These are phyloP conservation scores for Paramarasmius palmivorus DNA, from an alignment of 1,284 basidiomycete genomes.

Conservation along the genomic window DNA sequence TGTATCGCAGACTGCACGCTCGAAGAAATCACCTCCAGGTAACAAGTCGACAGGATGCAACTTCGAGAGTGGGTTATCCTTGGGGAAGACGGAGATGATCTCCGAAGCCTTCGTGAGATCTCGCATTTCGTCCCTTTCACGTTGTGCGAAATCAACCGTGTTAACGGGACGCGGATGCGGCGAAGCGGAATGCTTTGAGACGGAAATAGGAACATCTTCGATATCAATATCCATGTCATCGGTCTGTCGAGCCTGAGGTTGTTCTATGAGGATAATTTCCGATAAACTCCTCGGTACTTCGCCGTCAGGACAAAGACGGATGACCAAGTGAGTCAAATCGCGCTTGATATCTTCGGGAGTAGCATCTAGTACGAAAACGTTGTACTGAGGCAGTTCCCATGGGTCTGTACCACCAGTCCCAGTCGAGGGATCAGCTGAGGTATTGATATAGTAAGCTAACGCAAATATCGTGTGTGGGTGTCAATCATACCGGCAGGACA, in stretches of 20 bases:
- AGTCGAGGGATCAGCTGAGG: no score
- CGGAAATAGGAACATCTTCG: constrained; percentile 7
- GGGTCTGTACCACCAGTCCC: no score
- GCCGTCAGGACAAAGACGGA: constrained; percentile 37
- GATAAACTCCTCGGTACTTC: constrained; percentile 28
- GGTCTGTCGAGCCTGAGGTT: no score
- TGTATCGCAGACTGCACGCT: no score
- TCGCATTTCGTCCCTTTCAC: constrained; percentile 89
- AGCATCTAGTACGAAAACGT: constrained; percentile 84
- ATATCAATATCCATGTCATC: constrained; percentile 17
- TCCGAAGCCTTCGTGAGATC: constrained; percentile 84
- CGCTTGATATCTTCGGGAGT: constrained; percentile 46
- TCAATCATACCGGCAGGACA: neutral
- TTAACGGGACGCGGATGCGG: constrained; percentile 41
- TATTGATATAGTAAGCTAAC: neutral
- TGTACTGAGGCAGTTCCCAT: constrained; percentile 62
- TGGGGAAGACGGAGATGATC: constrained; percentile 55
- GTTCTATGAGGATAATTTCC: no score
- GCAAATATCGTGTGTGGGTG: neutral
- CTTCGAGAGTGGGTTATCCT: constrained; percentile 6
- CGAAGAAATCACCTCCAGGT: no score
- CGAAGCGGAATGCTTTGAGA: neutral
- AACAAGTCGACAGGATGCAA: constrained; percentile 1
- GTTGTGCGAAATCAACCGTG: constrained; percentile 71
- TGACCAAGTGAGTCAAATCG: constrained; percentile 51